A percentile compares a stretch with the other conserved stretches of the same genome.
These are phyloP conservation scores for Epichloe hybrida DNA, from an alignment of 2,329 filamentous ascomycete species.

Conservation along the genomic window DNA sequence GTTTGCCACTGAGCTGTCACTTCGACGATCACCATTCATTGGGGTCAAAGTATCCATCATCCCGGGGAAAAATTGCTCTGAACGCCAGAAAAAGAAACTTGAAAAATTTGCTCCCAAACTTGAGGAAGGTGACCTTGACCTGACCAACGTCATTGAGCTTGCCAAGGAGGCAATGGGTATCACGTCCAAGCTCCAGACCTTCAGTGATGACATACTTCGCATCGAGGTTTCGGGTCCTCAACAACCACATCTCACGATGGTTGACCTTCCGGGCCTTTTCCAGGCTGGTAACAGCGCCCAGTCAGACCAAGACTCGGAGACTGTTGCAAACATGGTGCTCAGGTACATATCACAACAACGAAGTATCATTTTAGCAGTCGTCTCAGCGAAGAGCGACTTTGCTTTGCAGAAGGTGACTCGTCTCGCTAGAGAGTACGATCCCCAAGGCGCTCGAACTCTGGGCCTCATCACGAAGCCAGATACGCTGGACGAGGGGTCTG, in stretches of 20 bases:
- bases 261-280: slow-evolving; percentile 45
- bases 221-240: slow-evolving; percentile 34
- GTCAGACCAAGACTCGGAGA: slow-evolving; percentile 26
- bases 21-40: slow-evolving; percentile 29
- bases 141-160: slow-evolving; percentile 23
- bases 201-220: slow-evolving; percentile 31
- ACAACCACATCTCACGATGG: slow-evolving; percentile 40
- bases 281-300: slow-evolving; percentile 31
- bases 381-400: slow-evolving; percentile 41
- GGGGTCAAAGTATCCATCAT: slow-evolving; percentile 20
- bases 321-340: slow-evolving; percentile 33
- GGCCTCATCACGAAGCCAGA: slow-evolving; percentile 47
- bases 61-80: slow-evolving; percentile 17
- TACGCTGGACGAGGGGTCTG: slow-evolving; percentile 17
- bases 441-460: slow-evolving; percentile 28
- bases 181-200: slow-evolving; percentile 19
- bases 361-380: slow-evolving; percentile 46
- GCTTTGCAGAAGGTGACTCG: slow-evolving; percentile 44
- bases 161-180: slow-evolving; percentile 38
- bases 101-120: slow-evolving; percentile 12
- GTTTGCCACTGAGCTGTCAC: slow-evolving; percentile 48
- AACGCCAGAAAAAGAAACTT: slow-evolving; percentile 13
- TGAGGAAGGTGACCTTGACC: slow-evolving; percentile 7
- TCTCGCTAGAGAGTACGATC: slow-evolving; percentile 18
- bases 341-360: slow-evolving; percentile 43